phyloP scores from a whole-genome alignment of 176 grass and related monocot species.

The Rhynchospora breviuscula region DNA sequence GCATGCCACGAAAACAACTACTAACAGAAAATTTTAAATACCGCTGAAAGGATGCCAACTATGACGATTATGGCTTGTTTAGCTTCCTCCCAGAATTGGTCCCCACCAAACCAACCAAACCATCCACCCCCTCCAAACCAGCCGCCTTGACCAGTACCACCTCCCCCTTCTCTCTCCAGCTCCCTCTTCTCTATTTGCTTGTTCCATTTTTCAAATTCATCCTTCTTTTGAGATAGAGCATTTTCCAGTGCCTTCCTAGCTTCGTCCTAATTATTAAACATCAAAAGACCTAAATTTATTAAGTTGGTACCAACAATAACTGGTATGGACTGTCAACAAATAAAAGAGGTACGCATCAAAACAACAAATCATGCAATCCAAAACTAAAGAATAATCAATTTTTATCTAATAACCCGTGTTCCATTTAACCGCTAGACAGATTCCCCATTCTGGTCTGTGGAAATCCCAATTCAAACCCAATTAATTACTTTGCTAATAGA shows the following conservation, averaged over 20 bases:
- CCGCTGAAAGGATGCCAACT: neutral
- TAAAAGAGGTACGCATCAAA: neutral
- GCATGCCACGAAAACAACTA: neutral
- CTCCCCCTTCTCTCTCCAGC: constrained; percentile 28
- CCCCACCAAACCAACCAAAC: constrained; percentile 57
- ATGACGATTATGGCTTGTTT: constrained; percentile 39
- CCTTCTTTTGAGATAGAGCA: constrained; percentile 37
- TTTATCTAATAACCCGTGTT: neutral
- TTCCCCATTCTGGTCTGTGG: neutral
- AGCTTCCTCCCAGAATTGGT: constrained; percentile 64
- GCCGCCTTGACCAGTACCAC: constrained; percentile 38
- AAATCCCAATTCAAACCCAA: neutral
- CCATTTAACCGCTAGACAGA: neutral
- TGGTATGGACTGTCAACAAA: neutral
- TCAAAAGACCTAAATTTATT: neutral
- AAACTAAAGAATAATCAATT: neutral
- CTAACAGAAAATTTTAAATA: neutral
- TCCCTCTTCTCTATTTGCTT: constrained; percentile 28
- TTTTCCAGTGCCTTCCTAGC: constrained; percentile 42
- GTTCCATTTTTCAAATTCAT: constrained; percentile 36
- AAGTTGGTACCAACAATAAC: neutral
- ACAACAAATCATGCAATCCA: neutral
- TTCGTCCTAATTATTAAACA: constrained; percentile 30
- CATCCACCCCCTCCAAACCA: constrained; percentile 53
- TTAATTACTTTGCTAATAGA: neutral